phyloP scores from a whole-genome alignment of 768 basidiomycete genomes.

The Tylopilus plumbeoviolaceoides region DNA sequence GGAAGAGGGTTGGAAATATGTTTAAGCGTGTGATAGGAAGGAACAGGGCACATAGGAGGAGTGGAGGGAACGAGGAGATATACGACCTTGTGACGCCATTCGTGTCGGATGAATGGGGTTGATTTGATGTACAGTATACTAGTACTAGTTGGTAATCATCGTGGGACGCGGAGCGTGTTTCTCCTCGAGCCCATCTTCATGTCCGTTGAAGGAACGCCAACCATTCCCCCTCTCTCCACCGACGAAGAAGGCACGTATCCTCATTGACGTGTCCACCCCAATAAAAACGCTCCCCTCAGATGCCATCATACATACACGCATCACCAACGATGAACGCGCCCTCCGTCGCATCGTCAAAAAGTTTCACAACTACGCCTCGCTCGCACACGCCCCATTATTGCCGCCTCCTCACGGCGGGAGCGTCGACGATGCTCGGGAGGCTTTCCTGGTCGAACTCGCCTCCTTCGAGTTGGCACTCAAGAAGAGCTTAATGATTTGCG shows the following conservation, averaged over 20 bases:
- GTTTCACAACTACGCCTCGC: slow-evolving; percentile 68
- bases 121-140: neutral
- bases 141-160: neutral
- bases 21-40: slow-evolving; percentile 60
- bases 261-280: slow-evolving; percentile 10
- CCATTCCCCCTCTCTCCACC: slow-evolving; percentile 44
- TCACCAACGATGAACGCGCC: slow-evolving; percentile 78
- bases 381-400: slow-evolving; percentile 47
- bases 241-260: slow-evolving; percentile 58
- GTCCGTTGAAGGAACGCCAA: slow-evolving; percentile 10
- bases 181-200: neutral
- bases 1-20: slow-evolving; percentile 44
- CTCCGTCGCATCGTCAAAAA: slow-evolving; percentile 77
- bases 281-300: slow-evolving; percentile 41
- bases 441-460: slow-evolving; percentile 73
- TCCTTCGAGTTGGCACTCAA: slow-evolving; percentile 71
- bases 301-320: slow-evolving; percentile 73
- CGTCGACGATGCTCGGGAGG: slow-evolving; percentile 71
- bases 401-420: slow-evolving; percentile 27
- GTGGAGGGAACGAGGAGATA: slow-evolving; percentile 69
- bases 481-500: slow-evolving; percentile 80
- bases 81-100: slow-evolving; percentile 84
- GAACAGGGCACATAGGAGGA: slow-evolving; percentile 42
- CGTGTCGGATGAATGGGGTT: slow-evolving; percentile 72
- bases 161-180: neutral